Base-by-base conservation (phyloP, 768 basidiomycete species). In the Xerocomellus intermedius region DNA sequence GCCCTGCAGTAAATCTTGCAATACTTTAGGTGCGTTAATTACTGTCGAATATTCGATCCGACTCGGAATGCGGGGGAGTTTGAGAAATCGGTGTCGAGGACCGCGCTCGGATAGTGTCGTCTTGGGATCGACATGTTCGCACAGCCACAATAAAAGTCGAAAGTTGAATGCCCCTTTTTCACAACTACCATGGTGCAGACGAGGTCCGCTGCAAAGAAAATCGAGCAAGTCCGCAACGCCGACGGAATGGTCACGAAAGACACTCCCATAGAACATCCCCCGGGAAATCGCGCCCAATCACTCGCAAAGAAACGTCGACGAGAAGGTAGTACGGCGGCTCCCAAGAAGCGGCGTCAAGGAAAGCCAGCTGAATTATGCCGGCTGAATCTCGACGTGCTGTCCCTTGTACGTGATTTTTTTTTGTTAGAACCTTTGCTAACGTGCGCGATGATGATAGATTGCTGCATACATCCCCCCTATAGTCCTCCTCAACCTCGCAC, bases 381-480 rank as follows among this genome's bases (percentile, higher is more conserved):
- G 5, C 9, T 64, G 36, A 62, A 62, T 36, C 54, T 66, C 16
- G 64, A 52, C 38, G 38, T 38, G 8, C 6, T 38, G 17, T 38
- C 19, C 38, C 38, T 19, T 19, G 38, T 9, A 52, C 63, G 7
- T 37, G 55, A 17, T 52, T 6, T 30, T 14, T 24, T 24, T 13
- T 51, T 14, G 3, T 22, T 17, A 7, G 0, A 10, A 19, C 28
- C 26, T 19, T 19, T n/a, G n/a, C 16, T 52, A 8, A 44, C 8
- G 1, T 14, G n/a, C 2, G 16, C 13, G 30, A 30, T 10, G 30
- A 10, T 30, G 1, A 33, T 49, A 79, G 76, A 75, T 80, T 49
- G 74, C 74, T 41, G 62, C 61, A 9, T 71, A 75, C 51, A 63
- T 80, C 1, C 65, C 73, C 35, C 78, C 77, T 3, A 41, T 67